A percentile compares a stretch with the other conserved stretches of the same genome.
These are phyloP conservation scores for Psidium guajava DNA, from an alignment of 345 rosid species.

Conservation along the genomic window DNA sequence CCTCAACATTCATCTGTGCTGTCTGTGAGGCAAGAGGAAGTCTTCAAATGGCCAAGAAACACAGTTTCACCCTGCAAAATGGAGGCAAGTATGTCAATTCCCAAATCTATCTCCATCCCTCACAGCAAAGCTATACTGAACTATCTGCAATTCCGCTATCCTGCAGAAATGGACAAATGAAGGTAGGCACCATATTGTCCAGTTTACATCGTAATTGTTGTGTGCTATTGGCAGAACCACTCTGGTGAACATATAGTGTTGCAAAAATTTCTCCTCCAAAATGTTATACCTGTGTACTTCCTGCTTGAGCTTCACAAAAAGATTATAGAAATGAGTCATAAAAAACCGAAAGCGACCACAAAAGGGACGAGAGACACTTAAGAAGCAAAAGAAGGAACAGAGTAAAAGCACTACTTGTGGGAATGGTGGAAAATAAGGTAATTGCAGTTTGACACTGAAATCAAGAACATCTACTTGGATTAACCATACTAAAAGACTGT, in stretches of 20 bases:
- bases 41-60: not conserved
- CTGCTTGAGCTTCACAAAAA: not conserved
- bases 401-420: not conserved
- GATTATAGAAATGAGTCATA: not conserved
- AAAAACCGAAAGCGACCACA: not conserved
- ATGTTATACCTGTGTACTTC: not conserved
- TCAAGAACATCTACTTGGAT: not conserved
- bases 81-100: not conserved
- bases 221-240: not conserved
- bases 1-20: not conserved
- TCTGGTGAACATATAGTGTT: not conserved
- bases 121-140: not conserved
- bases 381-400: not conserved
- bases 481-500: not conserved
- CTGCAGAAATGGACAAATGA: not conserved
- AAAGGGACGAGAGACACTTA: not conserved
- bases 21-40: not conserved
- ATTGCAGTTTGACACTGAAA: not conserved
- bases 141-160: not conserved
- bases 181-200: not conserved
- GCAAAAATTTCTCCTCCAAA: not conserved
- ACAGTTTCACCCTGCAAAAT: not conserved
- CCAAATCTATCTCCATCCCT: not conserved
- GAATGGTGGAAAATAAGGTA: not conserved
- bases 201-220: not conserved